Percentiles rank a stretch among this genome's conserved stretches.
Conservation (phyloP, 108 stramenopile species). For the Cyclotella choctawhatcheeana region DNA sequence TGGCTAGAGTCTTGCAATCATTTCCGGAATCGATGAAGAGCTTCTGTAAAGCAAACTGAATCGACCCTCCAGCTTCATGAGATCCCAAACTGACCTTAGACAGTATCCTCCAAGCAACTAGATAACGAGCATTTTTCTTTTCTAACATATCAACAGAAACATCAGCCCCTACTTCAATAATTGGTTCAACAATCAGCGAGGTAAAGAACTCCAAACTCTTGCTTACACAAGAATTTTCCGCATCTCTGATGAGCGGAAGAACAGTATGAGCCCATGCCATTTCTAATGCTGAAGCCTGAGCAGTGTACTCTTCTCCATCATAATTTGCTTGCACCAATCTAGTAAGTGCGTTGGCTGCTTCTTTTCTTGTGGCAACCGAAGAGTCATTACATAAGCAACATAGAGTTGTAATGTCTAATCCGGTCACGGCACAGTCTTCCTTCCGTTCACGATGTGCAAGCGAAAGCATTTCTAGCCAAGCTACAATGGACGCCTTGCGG, state of each 20-base stretch:
- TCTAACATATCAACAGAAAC: conserved; percentile 9
- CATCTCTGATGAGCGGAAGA: conserved; percentile 73
- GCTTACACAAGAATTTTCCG: conserved; percentile 58
- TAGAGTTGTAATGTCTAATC: conserved; percentile 63
- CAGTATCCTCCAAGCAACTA: conserved; percentile 70
- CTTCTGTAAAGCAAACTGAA: conserved; percentile 65
- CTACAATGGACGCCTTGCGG: conserved; percentile 63
- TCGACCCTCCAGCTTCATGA: conserved; percentile 59
- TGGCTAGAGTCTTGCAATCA: conserved; percentile 37
- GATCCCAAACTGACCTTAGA: conserved; percentile 54
- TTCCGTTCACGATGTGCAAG: conserved; percentile 36
- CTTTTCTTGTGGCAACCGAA: conserved; percentile 72
- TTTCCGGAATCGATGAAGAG: conserved; percentile 41
- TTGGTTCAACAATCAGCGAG: conserved; percentile 64
- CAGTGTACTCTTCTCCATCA: conserved; percentile 24
- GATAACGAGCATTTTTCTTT: conserved; percentile 22
- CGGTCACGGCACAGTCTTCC: conserved; percentile 39
- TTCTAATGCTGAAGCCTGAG: conserved; percentile 52
- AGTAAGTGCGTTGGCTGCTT: conserved; percentile 75
- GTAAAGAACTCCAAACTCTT: conserved; percentile 72
- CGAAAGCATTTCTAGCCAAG: conserved; percentile 61
- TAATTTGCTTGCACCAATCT: conserved; percentile 53
- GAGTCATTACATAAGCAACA: conserved; percentile 70
- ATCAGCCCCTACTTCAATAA: conserved; percentile 42
- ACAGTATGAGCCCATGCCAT: conserved; percentile 77